A percentile compares a stretch with the other conserved stretches of the same genome.
These are phyloP conservation scores for Russula griseocarnosa DNA, from an alignment of 768 basidiomycete genomes.

Conservation along the genomic window DNA sequence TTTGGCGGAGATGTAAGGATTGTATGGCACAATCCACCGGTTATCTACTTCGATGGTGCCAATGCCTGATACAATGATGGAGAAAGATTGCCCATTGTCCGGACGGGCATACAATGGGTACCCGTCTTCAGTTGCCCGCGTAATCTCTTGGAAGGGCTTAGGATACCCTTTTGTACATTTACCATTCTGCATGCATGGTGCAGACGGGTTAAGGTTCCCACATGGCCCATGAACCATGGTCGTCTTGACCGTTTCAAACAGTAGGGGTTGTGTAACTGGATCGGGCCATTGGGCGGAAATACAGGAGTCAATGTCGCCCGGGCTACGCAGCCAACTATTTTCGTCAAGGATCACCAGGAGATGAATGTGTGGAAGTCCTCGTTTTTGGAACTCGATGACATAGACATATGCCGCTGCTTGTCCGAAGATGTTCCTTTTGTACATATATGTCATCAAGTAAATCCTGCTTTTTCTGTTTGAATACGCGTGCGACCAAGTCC, in stretches of 20 bases:
- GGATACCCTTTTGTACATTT: slow-evolving; percentile 28
- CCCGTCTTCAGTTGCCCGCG: slow-evolving; percentile 36
- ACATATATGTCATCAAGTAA: too few relatives aligned
- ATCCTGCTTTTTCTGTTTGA: too few relatives aligned
- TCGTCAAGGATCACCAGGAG: background rate
- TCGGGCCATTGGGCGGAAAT: background rate
- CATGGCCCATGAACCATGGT: too few relatives aligned
- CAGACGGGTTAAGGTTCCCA: too few relatives aligned
- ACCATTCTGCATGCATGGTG: too few relatives aligned
- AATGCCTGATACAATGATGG: slow-evolving; percentile 39
- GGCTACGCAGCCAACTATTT: background rate
- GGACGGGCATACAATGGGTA: slow-evolving; percentile 11
- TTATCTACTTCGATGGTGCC: slow-evolving; percentile 32
- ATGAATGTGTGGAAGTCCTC: background rate
- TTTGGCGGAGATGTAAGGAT: background rate
- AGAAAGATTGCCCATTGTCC: slow-evolving; percentile 9
- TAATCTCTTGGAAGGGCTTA: slow-evolving; percentile 37
- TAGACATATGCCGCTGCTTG: background rate
- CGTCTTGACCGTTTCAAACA: too few relatives aligned
- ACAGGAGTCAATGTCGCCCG: background rate
- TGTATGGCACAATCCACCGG: background rate
- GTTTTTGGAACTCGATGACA: background rate
- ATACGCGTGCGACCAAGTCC: too few relatives aligned
- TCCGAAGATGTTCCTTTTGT: too few relatives aligned
- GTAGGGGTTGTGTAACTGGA: too few relatives aligned